Evolutionary conservation across 495 filamentous ascomycete genomes (phyloP), one percentile per base, ranked within the genome.

Genomic region (Annulohypoxylon bovei): DNA sequence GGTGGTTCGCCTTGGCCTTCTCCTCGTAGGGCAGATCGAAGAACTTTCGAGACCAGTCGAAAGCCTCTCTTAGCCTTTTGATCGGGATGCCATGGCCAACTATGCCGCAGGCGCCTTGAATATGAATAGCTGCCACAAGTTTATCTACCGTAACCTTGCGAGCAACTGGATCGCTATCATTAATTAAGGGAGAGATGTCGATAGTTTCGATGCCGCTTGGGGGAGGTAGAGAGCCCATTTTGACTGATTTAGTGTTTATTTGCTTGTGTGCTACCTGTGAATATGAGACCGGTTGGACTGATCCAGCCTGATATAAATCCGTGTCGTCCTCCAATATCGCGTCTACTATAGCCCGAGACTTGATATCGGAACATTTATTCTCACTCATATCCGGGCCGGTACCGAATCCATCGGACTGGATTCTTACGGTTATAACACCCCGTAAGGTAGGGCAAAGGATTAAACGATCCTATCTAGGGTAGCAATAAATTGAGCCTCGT

Each of bases 91-190:
- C 81, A 72, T 89, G 86, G 68, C 87, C 87, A 58, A 80, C 73
- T 60, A 90, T 83, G 52, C 84, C 86, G 8, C 83, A 82, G 64
- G 90, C 88, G 23, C 87, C 87, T 14, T 86, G 81, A 23, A 77
- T 77, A 54, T 82, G 82, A 63, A 84, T 88, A 20, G 86, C 84
- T 30, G 80, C 69, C 20, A 84, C 81, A 12, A 88, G 80, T 8
- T 46, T 46, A 6, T 46, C 42, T 20, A 46, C 42, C 22, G 42
- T 46, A 11, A 16, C 42, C 20, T 46, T 46, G 42, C 42, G 42
- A 46, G 42, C 18, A n/a, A 11, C 18, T 22, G 42, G 42, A 11
- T 46, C 42, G 42, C 8, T 46, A 9, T 23, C 42, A 23, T 46
- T 46, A 16, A 46, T 11, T 6, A 46, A 46, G 2, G 42, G 5